Percentiles rank a stretch among this genome's conserved stretches.
Evolutionary conservation across 176 grass and related monocot genomes (phyloP).

Genomic region (Poa annua): DNA sequence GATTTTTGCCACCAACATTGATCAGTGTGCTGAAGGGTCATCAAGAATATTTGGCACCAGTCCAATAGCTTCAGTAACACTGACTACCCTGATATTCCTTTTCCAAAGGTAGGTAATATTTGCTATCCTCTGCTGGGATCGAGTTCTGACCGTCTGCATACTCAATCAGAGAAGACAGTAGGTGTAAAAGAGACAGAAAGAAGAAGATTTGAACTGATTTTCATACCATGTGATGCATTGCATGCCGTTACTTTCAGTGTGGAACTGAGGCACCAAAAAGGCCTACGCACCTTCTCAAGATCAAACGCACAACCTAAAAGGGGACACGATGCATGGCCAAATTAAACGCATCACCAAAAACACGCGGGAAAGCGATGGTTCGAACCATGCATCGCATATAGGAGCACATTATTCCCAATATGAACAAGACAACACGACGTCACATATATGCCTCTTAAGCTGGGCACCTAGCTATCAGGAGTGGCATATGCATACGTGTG

Average conservation of each 20-base stretch:
- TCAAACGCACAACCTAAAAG: not conserved
- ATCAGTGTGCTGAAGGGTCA: too few relatives aligned
- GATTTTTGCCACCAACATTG: too few relatives aligned
- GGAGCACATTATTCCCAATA: not conserved
- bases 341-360: not conserved
- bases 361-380: conserved; percentile 6
- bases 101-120: not conserved
- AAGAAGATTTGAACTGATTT: not conserved
- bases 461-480: not conserved
- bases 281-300: too few relatives aligned
- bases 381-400: not conserved
- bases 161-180: too few relatives aligned
- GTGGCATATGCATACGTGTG: not conserved
- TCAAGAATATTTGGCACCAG: not conserved
- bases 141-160: not conserved
- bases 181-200: not conserved
- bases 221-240: not conserved
- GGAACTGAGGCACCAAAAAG: not conserved
- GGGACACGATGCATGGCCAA: not conserved
- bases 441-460: not conserved
- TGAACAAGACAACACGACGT: not conserved
- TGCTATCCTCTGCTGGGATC: not conserved
- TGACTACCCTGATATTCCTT: not conserved
- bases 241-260: conserved; percentile 11
- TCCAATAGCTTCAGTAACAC: not conserved